Base-by-base conservation (phyloP, 2,329 filamentous ascomycete genomes). In the Rachicladosporium sp. region DNA sequence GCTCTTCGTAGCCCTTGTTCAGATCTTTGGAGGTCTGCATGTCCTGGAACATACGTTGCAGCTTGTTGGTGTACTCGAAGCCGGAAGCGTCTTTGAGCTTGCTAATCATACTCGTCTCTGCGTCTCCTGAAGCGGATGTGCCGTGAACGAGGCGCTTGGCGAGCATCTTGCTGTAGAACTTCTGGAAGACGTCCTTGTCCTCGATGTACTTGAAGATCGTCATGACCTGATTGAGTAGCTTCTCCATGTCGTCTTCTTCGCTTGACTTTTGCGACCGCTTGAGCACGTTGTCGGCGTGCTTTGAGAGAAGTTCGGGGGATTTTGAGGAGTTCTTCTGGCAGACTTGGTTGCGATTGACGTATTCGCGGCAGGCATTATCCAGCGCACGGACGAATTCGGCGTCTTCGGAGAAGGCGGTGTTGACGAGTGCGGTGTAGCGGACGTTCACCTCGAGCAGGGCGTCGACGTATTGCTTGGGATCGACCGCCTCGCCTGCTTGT, bases 131-230 rank as follows among this genome's bases (percentile, higher is more conserved):
- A 3, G 91, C 91, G 0, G 91, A 96, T 59, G 82, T 95, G 60
- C 83, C 87, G 61, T 95, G 86, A 11, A 98, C 91, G 40, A 98
- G 68, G 53, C 91, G 86, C 60, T 93, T 86, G 36, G 91, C 91
- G 52, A 98, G 69, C 80, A 94, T 94, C 46, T 88, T 83, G 2
- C 89, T 93, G 66, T 98, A 98, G 65, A 95, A 98, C 63, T 96
- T 98, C 63, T 96, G 91, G 73, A 98, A 98, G 4, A 98, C 93
- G 56, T 98, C 91, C 71, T 98, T 98, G 65, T 98, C 93, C 60
- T 98, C 91, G 47, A 98, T 96, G 64, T 98, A 98, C 68, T 96
- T 96, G 76, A 98, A 98, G 40, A 98, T 86, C 1, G 89, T 95
- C 91, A 98, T 98, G 54, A 98, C 91, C 60, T 95, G 85, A 12